A percentile compares a stretch with the other conserved stretches of the same genome.
phyloP scores from a whole-genome alignment of 2,329 filamentous ascomycete species.

The Curvularia spicifera region DNA sequence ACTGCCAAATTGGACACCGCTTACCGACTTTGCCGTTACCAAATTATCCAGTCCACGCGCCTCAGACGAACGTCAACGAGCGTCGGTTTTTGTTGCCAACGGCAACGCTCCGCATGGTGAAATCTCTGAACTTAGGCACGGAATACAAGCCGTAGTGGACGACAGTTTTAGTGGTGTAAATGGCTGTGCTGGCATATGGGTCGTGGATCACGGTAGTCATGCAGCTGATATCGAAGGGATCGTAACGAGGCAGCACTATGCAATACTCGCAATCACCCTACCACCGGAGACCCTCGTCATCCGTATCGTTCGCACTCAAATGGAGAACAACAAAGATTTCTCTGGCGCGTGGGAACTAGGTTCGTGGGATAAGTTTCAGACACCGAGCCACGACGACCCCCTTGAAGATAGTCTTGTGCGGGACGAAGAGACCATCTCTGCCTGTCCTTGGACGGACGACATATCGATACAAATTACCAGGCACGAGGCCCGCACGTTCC shows the following conservation, averaged over 20 bases:
- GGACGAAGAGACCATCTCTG: constrained; percentile 41
- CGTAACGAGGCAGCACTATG: constrained; percentile 37
- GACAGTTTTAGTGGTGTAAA: constrained; percentile 38
- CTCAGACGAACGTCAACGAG: constrained; percentile 30
- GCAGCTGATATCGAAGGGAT: constrained; percentile 35
- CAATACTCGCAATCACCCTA: constrained; percentile 48
- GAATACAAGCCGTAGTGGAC: constrained; percentile 50
- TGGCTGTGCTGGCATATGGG: constrained; percentile 49
- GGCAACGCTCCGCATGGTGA: constrained; percentile 53
- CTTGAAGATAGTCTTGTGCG: constrained; percentile 36
- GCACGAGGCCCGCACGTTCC: constrained; percentile 33
- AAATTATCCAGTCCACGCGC: constrained; percentile 29
- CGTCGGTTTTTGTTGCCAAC: constrained; percentile 50
- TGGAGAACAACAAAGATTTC: constrained; percentile 24
- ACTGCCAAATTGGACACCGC: constrained; percentile 67
- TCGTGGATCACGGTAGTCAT: constrained; percentile 42
- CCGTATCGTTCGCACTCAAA: constrained; percentile 34
- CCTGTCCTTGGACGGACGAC: constrained; percentile 29
- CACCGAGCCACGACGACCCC: constrained; percentile 29
- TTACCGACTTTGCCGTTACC: constrained; percentile 56
- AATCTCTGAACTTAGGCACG: constrained; percentile 53
- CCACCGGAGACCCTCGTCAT: constrained; percentile 41
- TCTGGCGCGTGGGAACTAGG: constrained; percentile 36
- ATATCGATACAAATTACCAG: constrained; percentile 43
- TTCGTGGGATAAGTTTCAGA: constrained; percentile 35